Evolutionary conservation across 257 asterid genomes (phyloP), one percentile per base, ranked within the genome.

Genomic region (Solanum appendiculatum): DNA sequence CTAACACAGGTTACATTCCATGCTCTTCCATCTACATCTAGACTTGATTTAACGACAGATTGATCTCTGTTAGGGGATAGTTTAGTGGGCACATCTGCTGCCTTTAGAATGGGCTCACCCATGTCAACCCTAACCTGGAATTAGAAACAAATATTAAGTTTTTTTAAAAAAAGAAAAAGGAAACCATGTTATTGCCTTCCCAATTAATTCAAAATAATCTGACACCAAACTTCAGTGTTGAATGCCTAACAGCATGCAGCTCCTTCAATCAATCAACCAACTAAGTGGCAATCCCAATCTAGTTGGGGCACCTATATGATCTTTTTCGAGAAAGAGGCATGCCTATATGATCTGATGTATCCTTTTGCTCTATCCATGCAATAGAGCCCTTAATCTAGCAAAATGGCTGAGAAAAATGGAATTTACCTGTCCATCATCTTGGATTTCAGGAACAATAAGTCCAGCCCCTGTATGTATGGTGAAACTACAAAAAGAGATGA

Each of bases 401-500:
- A 78, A 78, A 27, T 44, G 40, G 64, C 39, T 64, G 33, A 42
- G 87, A 44, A 73, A 83, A 77, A 77, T 86, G 69, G 44, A 51
- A 56, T 58, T 87, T 88, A 96, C 99, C 99, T 96, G 92, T 86
- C 98, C 98, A 86, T 94, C 95, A 84, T 94, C 98, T 91, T 92
- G 98, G 78, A 95, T 91, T 92, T 95, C 96, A 51, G 99, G 99
- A 87, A 96, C 91, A 87, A 96, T 95, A 46, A 94, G 93, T 82
- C 99, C 99, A 69, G 99, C 99, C 75, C 96, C 98, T 77, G 98
- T 96, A 85, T 95, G 96, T 87, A 96, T 91, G 15, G 95, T 95
- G 92, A 93, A 96, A 87, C 99, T 96, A 92, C 91, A 91, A 36
- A 72, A 86, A 9, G 8, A 86, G 5, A 78, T 46, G 40, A 27